Base-by-base conservation (phyloP, 2,329 filamentous ascomycete species). In the Colletotrichum destructivum region DNA sequence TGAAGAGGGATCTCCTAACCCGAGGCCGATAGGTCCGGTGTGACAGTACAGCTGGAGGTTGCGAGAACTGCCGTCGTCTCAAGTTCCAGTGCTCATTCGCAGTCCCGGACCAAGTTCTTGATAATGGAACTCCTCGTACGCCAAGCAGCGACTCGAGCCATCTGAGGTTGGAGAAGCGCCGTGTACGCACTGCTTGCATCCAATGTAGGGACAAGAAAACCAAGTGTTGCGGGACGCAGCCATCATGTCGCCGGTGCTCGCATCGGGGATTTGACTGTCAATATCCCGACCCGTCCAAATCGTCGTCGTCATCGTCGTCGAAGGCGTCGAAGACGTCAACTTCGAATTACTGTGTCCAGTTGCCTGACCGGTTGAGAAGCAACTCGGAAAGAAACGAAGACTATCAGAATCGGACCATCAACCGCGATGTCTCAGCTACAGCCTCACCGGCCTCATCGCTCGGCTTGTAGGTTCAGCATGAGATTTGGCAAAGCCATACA, bases 41-140 rank as follows among this genome's bases (percentile, higher is more conserved):
- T 40, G 66, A 72, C 56, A 66, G 66, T 44, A 46, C 66, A 44
- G 23, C 61, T 12, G 66, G 66, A 12, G 66, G 66, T 31, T 72
- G 70, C 40, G 61, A 69, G 21, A 72, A 72, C 42, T 72, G 70
- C 51, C 66, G 56, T 16, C 46, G 66, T 11, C 66, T 72, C 31
- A 64, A 66, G 55, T 70, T 72, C 21, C 66, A 72, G 44, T 72
- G 70, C 61, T 72, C 70, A 2, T 65, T 72, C 35, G 55, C 70
- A 4, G 61, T 16, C 1, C 56, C 62, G 1, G 67, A 66, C 16
- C 26, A 40, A 2, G 13, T 66, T 15, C 55, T 23, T 21, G 55
- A 61, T 16, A 31, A 15, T 6, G 23, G 35, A n/a, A 42, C 31
- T 15, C n/a, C 49, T 42, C 21, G 23, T 18, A 38, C 55, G 7